These are phyloP conservation scores for Blastobotrys attinorum DNA, from an alignment of 805 yeast genomes.

Conservation along the genomic window DNA sequence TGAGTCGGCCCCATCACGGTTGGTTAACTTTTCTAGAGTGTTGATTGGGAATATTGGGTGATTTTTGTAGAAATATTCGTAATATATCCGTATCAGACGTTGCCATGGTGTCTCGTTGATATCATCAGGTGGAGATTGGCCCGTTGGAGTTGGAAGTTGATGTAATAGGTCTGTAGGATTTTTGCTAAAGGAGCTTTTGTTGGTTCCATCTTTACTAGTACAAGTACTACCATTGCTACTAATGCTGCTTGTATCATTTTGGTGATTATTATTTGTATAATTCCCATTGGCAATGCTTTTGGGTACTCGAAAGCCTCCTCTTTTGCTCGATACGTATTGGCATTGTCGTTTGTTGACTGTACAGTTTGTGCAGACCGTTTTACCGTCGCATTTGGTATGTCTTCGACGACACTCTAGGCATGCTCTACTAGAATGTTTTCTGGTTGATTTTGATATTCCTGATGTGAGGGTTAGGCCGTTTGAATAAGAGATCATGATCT, in stretches of 20 bases:
- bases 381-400: neutral
- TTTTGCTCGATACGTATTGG: neutral
- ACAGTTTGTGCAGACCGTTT: neutral
- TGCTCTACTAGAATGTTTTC: neutral
- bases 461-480: no score
- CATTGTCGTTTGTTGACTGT: neutral
- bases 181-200: no score
- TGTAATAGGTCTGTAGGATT: neutral
- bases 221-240: neutral
- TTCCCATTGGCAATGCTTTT: no score
- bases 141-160: neutral
- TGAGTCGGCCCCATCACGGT: neutral
- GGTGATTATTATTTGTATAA: no score
- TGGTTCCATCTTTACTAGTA: no score
- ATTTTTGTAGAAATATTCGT: neutral
- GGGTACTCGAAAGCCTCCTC: slow-evolving; percentile 1
- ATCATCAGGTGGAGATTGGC: neutral
- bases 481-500: no score
- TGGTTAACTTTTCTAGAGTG: neutral
- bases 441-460: neutral
- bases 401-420: neutral
- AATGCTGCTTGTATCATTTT: neutral
- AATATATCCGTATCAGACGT: neutral
- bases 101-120: neutral
- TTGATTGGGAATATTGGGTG: neutral